phyloP scores from a whole-genome alignment of 805 yeast genomes.

The Tetrapisispora arboricola region DNA sequence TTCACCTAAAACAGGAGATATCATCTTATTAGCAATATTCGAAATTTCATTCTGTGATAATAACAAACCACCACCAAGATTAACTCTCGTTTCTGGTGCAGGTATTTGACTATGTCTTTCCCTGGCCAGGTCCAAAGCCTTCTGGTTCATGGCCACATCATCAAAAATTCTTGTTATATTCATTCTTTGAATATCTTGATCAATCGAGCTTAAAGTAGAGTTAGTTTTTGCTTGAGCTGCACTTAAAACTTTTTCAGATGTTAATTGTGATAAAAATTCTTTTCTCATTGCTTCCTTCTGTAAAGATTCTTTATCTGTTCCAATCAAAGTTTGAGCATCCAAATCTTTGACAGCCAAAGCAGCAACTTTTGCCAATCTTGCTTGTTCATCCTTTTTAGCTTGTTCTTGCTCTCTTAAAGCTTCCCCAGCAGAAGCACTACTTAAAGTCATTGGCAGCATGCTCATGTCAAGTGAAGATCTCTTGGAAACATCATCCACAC shows the following conservation, averaged over 20 bases:
- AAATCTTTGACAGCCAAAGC: constrained; percentile 32
- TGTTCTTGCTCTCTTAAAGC: background rate
- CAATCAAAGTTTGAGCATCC: constrained; percentile 26
- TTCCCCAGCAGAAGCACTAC: background rate
- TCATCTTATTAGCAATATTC: constrained; percentile 66
- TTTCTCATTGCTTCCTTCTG: constrained; percentile 11
- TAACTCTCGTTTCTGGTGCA: constrained; percentile 38
- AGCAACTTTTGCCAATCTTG: constrained; percentile 33
- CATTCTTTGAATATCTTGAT: constrained; percentile 27
- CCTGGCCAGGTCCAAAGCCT: constrained; percentile 72
- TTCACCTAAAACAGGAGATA: constrained; percentile 73
- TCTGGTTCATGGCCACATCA: constrained; percentile 52
- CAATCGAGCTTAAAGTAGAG: constrained; percentile 32
- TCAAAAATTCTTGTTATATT: constrained; percentile 9
- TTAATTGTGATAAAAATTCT: constrained; percentile 21
- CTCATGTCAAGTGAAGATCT: background rate
- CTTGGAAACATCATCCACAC: background rate
- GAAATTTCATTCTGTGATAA: constrained; percentile 70
- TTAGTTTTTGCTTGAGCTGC: constrained; percentile 46
- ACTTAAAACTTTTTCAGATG: constrained; percentile 34
- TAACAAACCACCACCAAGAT: constrained; percentile 82
- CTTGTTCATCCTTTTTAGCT: constrained; percentile 5
- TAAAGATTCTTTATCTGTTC: constrained; percentile 1
- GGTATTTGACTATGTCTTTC: constrained; percentile 42
- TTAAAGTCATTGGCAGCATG: background rate